Base-by-base conservation (phyloP, 1,284 basidiomycete genomes). In the Apiotrichum veenhuisii region DNA sequence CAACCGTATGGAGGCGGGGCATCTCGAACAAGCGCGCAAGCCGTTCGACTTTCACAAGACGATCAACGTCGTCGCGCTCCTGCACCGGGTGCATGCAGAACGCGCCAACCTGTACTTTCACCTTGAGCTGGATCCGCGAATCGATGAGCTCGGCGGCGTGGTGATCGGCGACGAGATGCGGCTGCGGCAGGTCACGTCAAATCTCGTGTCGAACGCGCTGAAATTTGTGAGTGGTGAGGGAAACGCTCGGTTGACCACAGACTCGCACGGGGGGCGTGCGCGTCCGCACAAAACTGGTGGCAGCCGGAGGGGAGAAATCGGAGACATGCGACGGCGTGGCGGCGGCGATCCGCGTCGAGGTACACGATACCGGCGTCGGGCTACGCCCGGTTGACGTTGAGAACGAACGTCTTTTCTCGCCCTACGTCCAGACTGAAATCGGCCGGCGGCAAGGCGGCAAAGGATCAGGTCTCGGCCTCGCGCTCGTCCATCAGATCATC, bases 401-500 rank as follows among this genome's bases (percentile, higher is more conserved):
- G 0, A 83, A 87, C 40, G 70, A 74, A 46, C 64, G 68, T 2
- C 62, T 77, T 20, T 77, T 77, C 68, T 74, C 72, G 26, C 73
- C 75, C 0, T 77, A 76, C 57, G 70, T 76, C 26, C 75, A 79
- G 57, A 80, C 78, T 8, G 79, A 79, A 55, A 77, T 79, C 38
- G 91, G 90, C 8, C 81, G 87, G 57, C 82, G 85, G 65, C 91
- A 94, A 78, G 82, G 88, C 58, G 89, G 88, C 11, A 92, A 92
- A 77, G 91, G 91, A 2, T 91, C 88, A 0, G 90, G 90, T 3
- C 78, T 93, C 20, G 91, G 91, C 15, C 75, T 94, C 22, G 90
- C 90, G 2, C 82, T 94, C 23, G 89, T 93, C n/a, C 82, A 89
- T 40, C 89, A 91, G 70, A 93, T 94, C 56, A 88, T 95, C 62